Evolutionary conservation across 2,329 filamentous ascomycete species (phyloP).

Genomic region (Aspergillus pseudotamarii): DNA sequence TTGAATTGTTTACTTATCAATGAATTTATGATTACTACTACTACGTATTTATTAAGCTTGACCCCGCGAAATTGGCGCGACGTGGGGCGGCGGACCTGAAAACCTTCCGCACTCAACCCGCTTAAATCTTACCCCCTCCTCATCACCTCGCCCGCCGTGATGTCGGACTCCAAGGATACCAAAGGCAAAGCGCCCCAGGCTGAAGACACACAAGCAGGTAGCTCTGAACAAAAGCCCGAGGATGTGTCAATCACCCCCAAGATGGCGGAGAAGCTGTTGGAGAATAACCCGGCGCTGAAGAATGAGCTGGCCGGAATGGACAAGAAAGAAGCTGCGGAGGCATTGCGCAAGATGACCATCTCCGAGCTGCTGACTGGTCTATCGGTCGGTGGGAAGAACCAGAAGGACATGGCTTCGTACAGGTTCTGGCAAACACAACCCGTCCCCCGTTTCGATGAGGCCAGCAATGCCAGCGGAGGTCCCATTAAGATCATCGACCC

Average conservation of each 20-base stretch:
- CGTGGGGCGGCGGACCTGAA: constrained; percentile 30
- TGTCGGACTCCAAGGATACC: constrained; percentile 31
- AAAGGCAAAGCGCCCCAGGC: constrained; percentile 13
- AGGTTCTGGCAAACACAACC: constrained; percentile 99
- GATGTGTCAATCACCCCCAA: constrained; percentile 38
- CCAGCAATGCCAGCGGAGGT: constrained; percentile 67
- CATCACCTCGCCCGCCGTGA: constrained; percentile 22
- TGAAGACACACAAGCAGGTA: constrained; percentile 2
- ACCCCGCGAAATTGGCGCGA: constrained; percentile 13
- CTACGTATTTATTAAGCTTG: neutral
- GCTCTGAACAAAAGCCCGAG: constrained; percentile 27
- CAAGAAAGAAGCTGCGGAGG: constrained; percentile 58
- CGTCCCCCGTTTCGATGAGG: constrained; percentile 76
- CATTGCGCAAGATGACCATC: constrained; percentile 53
- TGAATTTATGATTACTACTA: neutral
- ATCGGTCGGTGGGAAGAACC: constrained; percentile 80
- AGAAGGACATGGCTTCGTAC: constrained; percentile 94
- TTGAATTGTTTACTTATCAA: neutral
- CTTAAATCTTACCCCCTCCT: constrained; percentile 21
- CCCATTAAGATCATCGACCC: constrained; percentile 80
- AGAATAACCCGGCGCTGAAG: constrained; percentile 65
- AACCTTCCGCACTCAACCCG: constrained; percentile 23
- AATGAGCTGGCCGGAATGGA: constrained; percentile 73
- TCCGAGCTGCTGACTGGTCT: constrained; percentile 54
- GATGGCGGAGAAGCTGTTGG: constrained; percentile 44